Evolutionary conservation across 78 protist species (phyloP), one percentile per base, ranked within the genome.

Genomic region (Chrysochromulina parva): DNA sequence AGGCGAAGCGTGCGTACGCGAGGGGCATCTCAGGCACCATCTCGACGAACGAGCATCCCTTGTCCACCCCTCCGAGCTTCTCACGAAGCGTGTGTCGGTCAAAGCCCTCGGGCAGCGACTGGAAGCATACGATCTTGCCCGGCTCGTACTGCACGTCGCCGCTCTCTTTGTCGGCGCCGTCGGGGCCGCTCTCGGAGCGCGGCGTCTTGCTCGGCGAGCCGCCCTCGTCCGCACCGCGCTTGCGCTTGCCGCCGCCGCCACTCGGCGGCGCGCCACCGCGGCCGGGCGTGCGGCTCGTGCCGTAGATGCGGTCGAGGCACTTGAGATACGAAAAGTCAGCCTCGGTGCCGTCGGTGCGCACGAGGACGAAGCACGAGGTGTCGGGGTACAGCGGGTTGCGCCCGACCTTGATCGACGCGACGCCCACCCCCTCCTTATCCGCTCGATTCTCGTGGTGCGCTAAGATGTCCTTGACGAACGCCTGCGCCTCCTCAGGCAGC

Each of bases 321-420:
- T 74, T 74, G 84, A 74, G 53, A n/a, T 74, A 74, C 14, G 84
- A 74, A 7, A 74, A 74, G 84, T 74, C 84, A 0, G 9, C 78
- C 78, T 47, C 58, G 28, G 26, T 50, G 84, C 84, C 84, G 55
- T 74, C 84, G 38, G 57, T 14, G 24, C 84, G 84, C n/a, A 50
- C 53, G 55, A 74, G 0, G 38, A 74, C 57, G 26, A 74, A 74
- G 84, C 84, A 74, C n/a, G 11, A 0, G 13, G 84, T 38, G 84
- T 74, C 84, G 7, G 84, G 84, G 38, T 2, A 50, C 52, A 19
- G 7, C 28, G 54, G 26, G 11, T 48, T 19, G 28, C 38, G 16
- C 57, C 84, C 84, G n/a, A 26, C 84, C 55, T 74, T 74, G 84
- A 74, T 50, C 24, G 58, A 19, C 58, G 19, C n/a, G 58, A 74